Percentiles rank a stretch among this genome's conserved stretches.
These are phyloP conservation scores for Porodaedalea pini DNA, from an alignment of 1,284 basidiomycete species.

Conservation along the genomic window DNA sequence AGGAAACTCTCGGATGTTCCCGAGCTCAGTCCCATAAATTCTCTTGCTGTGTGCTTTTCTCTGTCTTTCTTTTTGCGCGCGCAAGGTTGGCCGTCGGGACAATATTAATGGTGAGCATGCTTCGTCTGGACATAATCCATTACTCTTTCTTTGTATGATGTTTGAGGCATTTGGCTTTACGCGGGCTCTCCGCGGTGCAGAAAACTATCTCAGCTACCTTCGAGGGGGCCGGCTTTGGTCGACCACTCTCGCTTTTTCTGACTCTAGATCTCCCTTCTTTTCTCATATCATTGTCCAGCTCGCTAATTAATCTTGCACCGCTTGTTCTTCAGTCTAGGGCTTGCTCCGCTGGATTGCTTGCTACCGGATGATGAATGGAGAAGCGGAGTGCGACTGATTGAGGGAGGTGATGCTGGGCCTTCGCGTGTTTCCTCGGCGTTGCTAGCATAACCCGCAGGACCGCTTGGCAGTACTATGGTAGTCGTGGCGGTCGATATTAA, in stretches of 20 bases:
- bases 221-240: conserved; percentile 44
- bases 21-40: too few species aligned
- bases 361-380: neutral
- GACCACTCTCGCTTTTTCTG: conserved; percentile 22
- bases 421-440: neutral
- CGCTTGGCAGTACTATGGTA: too few species aligned
- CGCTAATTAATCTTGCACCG: neutral
- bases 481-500: too few species aligned
- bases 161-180: conserved; percentile 93
- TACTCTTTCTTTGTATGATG: conserved; percentile 49
- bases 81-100: too few species aligned
- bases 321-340: conserved; percentile 1
- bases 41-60: too few species aligned
- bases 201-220: conserved; percentile 64
- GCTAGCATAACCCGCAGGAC: neutral
- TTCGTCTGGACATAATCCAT: neutral
- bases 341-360: neutral
- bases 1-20: too few species aligned
- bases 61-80: too few species aligned
- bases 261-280: neutral
- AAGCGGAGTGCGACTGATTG: neutral
- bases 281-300: neutral
- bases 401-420: neutral
- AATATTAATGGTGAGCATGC: too few species aligned
- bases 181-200: conserved; percentile 58